Evolutionary conservation across 2,329 filamentous ascomycete species (phyloP), one percentile per base, ranked within the genome.

Genomic region (Ophiostoma triangulosporum): DNA sequence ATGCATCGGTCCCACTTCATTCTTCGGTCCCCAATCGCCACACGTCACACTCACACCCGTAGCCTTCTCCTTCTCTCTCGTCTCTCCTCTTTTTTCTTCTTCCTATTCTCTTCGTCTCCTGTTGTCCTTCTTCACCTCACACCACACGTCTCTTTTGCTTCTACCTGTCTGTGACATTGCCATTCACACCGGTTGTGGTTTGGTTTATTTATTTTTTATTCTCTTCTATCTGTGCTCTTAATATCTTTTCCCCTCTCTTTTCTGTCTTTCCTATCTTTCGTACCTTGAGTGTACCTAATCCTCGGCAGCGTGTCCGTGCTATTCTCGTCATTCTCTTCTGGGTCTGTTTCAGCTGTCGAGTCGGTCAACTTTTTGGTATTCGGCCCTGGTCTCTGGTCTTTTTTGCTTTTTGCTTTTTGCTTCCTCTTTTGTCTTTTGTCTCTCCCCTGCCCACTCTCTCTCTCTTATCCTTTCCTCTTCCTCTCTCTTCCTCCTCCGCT

Each of bases 351-450:
- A 43, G 22, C 20, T 43, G 38, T 26, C 20, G 20, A 43, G 14
- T 43, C 38, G 22, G 20, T 20, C 38, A 20, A 24, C 9, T 12
- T 15, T 5, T 24, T 36, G n/a, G n/a, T n/a, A n/a, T n/a, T n/a
- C n/a, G n/a, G n/a, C n/a, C 35, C 35, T 9, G 7, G 20, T 43
- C 20, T 38, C 35, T 38, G 20, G n/a, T 22, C 35, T 48, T 46
- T 59, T 53, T 31, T 38, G 35, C 27, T 50, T 56, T 51, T 43
- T 54, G 40, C 59, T 50, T 43, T 24, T 36, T 48, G 48, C 56
- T 26, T 53, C 38, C 56, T 55, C 51, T 45, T 50, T 50, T 55
- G 36, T 31, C 38, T 54, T 48, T 50, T 50, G 57, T 54, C 32
- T 46, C 46, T 31, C n/a, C 4, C 50, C 20, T 40, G 38, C 38